Evolutionary conservation across 116 monocot species (phyloP), one percentile per base, ranked within the genome.

Genomic region (Dioscorea cayenensis): DNA sequence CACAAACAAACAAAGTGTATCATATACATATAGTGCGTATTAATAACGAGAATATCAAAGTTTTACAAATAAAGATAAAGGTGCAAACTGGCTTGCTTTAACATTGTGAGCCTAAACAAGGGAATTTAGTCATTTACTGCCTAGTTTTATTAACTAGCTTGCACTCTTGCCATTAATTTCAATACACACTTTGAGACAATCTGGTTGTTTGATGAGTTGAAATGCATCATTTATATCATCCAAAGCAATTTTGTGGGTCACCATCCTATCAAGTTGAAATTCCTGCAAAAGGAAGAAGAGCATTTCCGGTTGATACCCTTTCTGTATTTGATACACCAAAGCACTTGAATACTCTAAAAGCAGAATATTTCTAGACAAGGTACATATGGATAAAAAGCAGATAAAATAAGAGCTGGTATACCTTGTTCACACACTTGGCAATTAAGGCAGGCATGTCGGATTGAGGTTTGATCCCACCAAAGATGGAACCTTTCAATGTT

Each of bases 401-500:
- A 55, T 55, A n/a, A 55, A 23, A 23, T 23, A 28, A 62, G 20
- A 62, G 22, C 12, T 62, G 6, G 6, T 21, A 55, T 19, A 78
- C 83, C 83, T 83, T 71, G 43, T 72, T 66, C 7, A 64, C 6
- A 67, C 83, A 83, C 75, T 75, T 83, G 32, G 38, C 35, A 22
- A 75, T 9, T 14, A 83, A 58, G 23, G 52, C 20, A 13, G 78
- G 74, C 43, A 83, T 25, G 32, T 83, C 78, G 3, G 67, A 70
- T 6, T 27, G 74, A 21, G 83, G 78, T 66, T 48, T 83, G 22
- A 83, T 50, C 27, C 83, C 83, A 12, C 78, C 83, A 48, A 78
- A 78, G 50, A 78, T 17, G 28, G 75, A 71, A 18, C 83, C 83
- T 58, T 75, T 78, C 28, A 83, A 5, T 17, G 78, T 72, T 49